Evolutionary conservation across 1,284 basidiomycete genomes (phyloP).

Genomic region (Boletus austroedulis): DNA sequence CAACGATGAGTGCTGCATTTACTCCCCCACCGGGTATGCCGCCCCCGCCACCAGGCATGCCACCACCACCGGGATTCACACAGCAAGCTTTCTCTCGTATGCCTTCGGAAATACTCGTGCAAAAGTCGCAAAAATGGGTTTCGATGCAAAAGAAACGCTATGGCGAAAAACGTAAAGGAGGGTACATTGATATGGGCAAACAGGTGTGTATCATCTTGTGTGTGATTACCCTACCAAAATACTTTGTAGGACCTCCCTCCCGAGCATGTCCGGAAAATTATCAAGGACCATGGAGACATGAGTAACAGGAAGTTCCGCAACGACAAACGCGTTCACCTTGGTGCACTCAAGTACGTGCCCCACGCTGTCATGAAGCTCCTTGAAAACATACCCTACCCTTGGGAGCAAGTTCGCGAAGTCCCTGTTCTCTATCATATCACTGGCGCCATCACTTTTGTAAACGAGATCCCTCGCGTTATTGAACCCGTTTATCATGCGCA

Average conservation of each 20-base stretch:
- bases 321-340: slow-evolving; percentile 98
- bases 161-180: slow-evolving; percentile 85
- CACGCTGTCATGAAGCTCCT: slow-evolving; percentile 99
- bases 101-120: slow-evolving; percentile 73
- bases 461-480: slow-evolving; percentile 95
- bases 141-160: slow-evolving; percentile 91
- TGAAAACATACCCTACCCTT: slow-evolving; percentile 98
- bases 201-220: slow-evolving; percentile 52
- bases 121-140: slow-evolving; percentile 92
- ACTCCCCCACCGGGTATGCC: slow-evolving; percentile 54
- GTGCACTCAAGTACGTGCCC: slow-evolving; percentile 97
- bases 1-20: slow-evolving; percentile 36
- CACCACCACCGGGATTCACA: slow-evolving; percentile 43
- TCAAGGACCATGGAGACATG: slow-evolving; percentile 98
- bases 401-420: slow-evolving; percentile 99
- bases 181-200: slow-evolving; percentile 90
- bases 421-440: slow-evolving; percentile 97
- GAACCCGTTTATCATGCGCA: slow-evolving; percentile 99
- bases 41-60: slow-evolving; percentile 61
- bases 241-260: slow-evolving; percentile 71
- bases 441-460: slow-evolving; percentile 99
- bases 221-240: slow-evolving; percentile 14
- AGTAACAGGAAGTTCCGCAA: slow-evolving; percentile 95
- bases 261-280: slow-evolving; percentile 96
- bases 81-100: slow-evolving; percentile 58